These are phyloP conservation scores for Pyrus communis DNA, from an alignment of 306 rosid species.

Conservation along the genomic window DNA sequence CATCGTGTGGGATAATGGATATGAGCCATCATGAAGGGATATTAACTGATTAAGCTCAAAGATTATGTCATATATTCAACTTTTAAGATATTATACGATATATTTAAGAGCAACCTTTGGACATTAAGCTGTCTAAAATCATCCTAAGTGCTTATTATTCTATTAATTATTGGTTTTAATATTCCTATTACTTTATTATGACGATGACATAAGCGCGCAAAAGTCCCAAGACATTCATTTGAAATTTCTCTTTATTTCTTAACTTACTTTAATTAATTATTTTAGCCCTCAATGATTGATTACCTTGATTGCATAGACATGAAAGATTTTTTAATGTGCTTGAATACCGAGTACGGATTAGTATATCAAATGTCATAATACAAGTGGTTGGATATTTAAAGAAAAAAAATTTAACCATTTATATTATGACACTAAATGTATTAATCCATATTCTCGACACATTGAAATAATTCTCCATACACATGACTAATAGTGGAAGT, in stretches of 20 bases:
- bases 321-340: too few species aligned
- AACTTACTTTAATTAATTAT: background rate
- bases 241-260: background rate
- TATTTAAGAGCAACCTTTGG: background rate
- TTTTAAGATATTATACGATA: background rate
- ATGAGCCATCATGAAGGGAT: background rate
- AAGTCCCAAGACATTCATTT: too few species aligned
- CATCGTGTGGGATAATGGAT: background rate
- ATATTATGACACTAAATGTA: too few species aligned
- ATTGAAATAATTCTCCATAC: too few species aligned
- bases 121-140: background rate
- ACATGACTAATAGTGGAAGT: background rate
- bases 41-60: background rate
- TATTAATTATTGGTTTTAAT: background rate
- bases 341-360: too few species aligned
- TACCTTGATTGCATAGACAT: background rate
- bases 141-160: background rate
- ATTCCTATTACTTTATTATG: background rate
- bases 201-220: too few species aligned
- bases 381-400: too few species aligned
- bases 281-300: too few species aligned
- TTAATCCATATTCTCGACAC: accelerated
- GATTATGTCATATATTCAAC: background rate
- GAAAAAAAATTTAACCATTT: too few species aligned
- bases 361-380: too few species aligned